Evolutionary conservation across 2,329 filamentous ascomycete genomes (phyloP).

Genomic region (Aureobasidium sp.): DNA sequence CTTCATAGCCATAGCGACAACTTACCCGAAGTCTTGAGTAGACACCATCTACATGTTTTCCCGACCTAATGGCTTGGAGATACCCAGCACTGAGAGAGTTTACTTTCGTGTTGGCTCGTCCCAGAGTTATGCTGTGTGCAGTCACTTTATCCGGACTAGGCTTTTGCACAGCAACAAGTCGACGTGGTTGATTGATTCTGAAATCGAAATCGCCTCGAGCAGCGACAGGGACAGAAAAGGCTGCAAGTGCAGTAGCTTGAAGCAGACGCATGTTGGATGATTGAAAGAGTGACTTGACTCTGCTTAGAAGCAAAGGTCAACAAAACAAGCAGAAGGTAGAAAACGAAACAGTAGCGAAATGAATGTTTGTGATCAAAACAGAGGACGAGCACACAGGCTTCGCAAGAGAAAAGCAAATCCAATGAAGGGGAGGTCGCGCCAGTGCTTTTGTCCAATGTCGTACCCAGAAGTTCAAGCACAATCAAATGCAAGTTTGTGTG

Average conservation of each 20-base stretch:
- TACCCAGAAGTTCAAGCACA: neutral
- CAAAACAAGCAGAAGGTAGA: neutral
- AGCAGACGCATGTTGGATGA: neutral
- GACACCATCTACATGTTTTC: constrained; percentile 7
- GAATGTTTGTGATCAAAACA: neutral
- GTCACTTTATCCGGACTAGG: constrained; percentile 6
- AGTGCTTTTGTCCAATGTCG: neutral
- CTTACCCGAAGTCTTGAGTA: constrained; percentile 7
- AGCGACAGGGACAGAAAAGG: neutral
- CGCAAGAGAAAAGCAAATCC: neutral
- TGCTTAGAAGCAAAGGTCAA: neutral
- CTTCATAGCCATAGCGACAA: accelerated
- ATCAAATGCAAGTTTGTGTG: neutral
- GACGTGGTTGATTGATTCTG: neutral
- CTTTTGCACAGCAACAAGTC: neutral
- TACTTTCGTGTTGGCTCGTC: neutral
- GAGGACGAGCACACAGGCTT: neutral
- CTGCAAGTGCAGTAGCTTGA: neutral
- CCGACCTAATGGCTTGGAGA: neutral
- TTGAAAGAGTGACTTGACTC: neutral
- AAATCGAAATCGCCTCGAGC: constrained; percentile 4
- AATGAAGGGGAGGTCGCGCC: neutral
- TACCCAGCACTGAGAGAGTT: constrained; percentile 8
- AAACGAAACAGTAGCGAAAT: neutral
- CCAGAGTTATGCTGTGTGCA: neutral